Base-by-base conservation (phyloP, 1,284 basidiomycete genomes). In the Fomitopsis betulina region DNA sequence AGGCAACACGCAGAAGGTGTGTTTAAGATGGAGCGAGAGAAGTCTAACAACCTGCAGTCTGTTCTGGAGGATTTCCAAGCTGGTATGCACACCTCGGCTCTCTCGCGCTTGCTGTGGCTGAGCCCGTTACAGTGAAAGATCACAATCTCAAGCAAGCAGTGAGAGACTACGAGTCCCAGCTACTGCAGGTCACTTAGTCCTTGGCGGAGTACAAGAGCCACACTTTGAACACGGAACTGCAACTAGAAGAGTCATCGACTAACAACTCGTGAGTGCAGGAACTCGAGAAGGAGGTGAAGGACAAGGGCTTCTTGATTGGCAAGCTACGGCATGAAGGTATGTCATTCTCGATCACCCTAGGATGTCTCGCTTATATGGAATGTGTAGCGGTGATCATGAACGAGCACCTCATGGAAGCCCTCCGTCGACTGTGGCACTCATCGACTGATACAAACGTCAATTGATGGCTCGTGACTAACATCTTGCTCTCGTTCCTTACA, bases 391-490 rank as follows among this genome's bases (percentile, higher is more conserved):
- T 97, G 9, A 95, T 98, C 58, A 87, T 96, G 69, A 98, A 99
- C 68, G 96, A 99, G 70, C 96, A 99, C 68, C 81, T 99, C 8
- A 98, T 95, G 65, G 96, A 98, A 73, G 96, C 97, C 0, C 82
- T 99, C n/a, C 89, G 96, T 13, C 86, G 96, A 23, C 78, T 99
- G 47, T 86, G 94, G 37, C 89, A 88, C 63, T 92, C 89, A 60
- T 89, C 92, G 2, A 85, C 91, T 1, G 93, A 94, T 60, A 89
- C 85, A 54, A 96, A 93, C 62, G 96, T 99, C 19, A 96, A 99
- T 71, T 80, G 93, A 58, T 87, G 94, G 13, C 84, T 99, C 2
- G 94, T 99, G 32, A 97, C 93, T 25, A 99, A 99, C 68, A 86
- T 99, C 47, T 76, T 99, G 12, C 79, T 99, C n/a, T 87, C 88